Conservation (phyloP, 305 asterid genomes). For the Coffea humblotiana region DNA sequence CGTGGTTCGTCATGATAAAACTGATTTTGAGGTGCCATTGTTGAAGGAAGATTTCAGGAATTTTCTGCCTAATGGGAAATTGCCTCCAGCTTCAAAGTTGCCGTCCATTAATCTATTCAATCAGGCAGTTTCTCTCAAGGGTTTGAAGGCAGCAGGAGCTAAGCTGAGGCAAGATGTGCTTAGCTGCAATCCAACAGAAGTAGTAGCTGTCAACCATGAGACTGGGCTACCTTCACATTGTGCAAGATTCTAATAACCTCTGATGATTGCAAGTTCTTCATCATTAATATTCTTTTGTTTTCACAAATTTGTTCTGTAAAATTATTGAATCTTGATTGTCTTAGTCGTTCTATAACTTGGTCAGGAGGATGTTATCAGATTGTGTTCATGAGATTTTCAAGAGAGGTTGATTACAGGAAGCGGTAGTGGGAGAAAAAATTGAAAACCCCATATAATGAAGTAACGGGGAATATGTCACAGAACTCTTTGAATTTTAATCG, state of each 20-base stretch:
- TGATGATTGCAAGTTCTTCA: neutral
- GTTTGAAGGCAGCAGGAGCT: slow-evolving; percentile 85
- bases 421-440: neutral
- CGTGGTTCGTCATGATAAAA: slow-evolving; percentile 65
- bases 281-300: slow-evolving; percentile 9
- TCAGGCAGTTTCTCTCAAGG: slow-evolving; percentile 79
- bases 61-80: slow-evolving; percentile 65
- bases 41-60: slow-evolving; percentile 60
- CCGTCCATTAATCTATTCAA: slow-evolving; percentile 81
- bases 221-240: slow-evolving; percentile 88
- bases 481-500: neutral
- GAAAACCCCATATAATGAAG: neutral
- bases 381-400: neutral
- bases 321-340: slow-evolving; percentile 6
- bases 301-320: neutral
- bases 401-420: neutral
- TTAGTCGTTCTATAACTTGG: neutral
- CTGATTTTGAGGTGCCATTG: slow-evolving; percentile 86
- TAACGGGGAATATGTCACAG: neutral
- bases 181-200: slow-evolving; percentile 51
- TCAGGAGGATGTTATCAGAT: neutral
- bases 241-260: slow-evolving; percentile 41
- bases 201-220: slow-evolving; percentile 49
- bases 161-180: slow-evolving; percentile 79
- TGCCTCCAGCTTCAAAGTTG: slow-evolving; percentile 80